Conservation (phyloP, 2,329 filamentous ascomycete species). For the Verticillium nubilum region DNA sequence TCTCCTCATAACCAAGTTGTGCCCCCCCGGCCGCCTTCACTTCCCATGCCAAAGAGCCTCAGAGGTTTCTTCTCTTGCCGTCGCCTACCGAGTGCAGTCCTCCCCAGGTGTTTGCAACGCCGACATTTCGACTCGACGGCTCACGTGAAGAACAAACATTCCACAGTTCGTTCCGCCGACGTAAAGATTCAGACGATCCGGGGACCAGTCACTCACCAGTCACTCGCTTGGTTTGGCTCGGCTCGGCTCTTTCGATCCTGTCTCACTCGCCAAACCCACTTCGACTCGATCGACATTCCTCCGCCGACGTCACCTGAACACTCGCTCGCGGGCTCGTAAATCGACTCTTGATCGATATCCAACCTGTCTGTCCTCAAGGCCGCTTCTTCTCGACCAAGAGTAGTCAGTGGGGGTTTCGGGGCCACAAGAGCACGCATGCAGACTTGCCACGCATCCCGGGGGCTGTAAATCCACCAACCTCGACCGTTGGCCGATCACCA, state of each 20-base stretch:
- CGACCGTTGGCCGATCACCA: background rate
- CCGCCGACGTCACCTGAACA: background rate
- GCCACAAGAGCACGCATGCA: background rate
- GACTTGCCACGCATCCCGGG: background rate
- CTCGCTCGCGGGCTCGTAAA: background rate
- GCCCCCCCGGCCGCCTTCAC: background rate
- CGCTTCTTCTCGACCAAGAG: background rate
- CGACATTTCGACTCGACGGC: background rate
- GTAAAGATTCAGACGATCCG: background rate
- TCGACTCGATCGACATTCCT: background rate
- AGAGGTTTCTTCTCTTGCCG: background rate
- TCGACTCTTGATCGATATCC: background rate
- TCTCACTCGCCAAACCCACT: background rate
- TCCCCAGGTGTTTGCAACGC: background rate
- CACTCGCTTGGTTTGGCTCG: background rate
- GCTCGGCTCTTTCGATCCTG: background rate
- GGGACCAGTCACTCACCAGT: background rate
- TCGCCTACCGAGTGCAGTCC: background rate
- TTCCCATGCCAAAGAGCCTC: background rate
- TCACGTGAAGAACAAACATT: background rate
- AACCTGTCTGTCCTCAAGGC: background rate
- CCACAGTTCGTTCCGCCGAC: background rate
- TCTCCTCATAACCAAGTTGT: slow-evolving; percentile 1
- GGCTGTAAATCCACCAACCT: background rate
- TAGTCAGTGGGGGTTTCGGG: background rate